Base-by-base conservation (phyloP, 129 eudicot species). In the Apium graveolens region DNA sequence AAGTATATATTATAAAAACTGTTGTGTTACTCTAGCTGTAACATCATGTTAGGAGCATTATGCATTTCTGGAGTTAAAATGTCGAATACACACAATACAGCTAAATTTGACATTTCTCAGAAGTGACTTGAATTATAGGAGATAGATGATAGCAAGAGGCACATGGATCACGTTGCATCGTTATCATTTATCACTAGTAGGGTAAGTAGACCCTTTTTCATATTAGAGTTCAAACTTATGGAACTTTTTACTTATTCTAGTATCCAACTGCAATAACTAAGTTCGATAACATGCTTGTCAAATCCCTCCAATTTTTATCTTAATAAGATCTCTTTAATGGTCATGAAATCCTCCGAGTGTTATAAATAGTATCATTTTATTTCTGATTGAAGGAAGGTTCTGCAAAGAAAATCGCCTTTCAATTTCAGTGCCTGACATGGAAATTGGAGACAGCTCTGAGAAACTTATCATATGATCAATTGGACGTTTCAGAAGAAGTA, bases 341-440 rank as follows among this genome's bases (percentile, higher is more conserved):
- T 70, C 34, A 39, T 26, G 34, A 9, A n/a, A 49, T 79, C 38
- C 82, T 24, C 41, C 34, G 27, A 71, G 37, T 46, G 10, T 7
- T 32, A 20, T 2, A 18, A 76, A 5, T 73, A 29, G 32, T 32
- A 70, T 24, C 42, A 38, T 82, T 10, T 27, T 12, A 5, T 79
- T 71, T 43, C 87, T 81, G 17, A 53, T 84, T 83, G 43, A 29
- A 92, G 99, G 96, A 95, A 41, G 99, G 89, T 69, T 85, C 88
- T 31, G 80, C 90, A 21, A 85, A 90, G 85, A 89, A 90, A 78
- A 82, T 90, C 3, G 75, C 78, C 8, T 95, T 87, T 83, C 96
- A 92, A 42, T 95, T 95, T 86, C 99, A 92, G 38, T 83, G 87
- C 48, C 90, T 95, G 77, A 95, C 93, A 1, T 87, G 87, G 95